Conservation (phyloP, 2,329 filamentous ascomycete genomes). For the Akanthomyces muscarius region DNA sequence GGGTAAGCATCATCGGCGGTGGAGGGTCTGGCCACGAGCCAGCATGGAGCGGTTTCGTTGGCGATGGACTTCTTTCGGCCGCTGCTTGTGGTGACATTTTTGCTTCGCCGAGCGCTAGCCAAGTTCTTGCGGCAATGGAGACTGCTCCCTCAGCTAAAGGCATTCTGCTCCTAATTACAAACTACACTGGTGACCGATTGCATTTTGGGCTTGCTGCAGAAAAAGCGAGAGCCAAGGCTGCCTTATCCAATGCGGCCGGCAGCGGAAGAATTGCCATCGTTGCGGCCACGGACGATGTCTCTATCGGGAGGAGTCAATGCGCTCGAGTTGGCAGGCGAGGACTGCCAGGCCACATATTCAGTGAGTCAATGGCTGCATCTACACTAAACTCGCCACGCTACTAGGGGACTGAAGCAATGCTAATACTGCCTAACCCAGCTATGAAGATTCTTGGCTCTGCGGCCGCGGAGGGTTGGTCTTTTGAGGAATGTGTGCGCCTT, state of each 20-base stretch:
- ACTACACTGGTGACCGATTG: conserved; percentile 61
- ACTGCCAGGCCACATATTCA: conserved; percentile 55
- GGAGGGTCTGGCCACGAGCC: conserved; percentile 58
- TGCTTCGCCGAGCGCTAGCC: conserved; percentile 59
- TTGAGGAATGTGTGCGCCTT: conserved; percentile 48
- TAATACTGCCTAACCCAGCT: conserved; percentile 35
- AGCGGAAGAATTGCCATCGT: conserved; percentile 64
- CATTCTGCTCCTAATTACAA: conserved; percentile 58
- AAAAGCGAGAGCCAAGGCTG: conserved; percentile 51
- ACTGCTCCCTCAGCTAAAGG: conserved; percentile 50
- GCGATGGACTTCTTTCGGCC: conserved; percentile 55
- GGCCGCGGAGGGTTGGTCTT: conserved; percentile 40
- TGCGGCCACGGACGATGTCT: conserved; percentile 24
- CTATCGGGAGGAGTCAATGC: conserved; percentile 40
- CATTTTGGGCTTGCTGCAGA: conserved; percentile 59
- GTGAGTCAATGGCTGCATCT: conserved; percentile 43
- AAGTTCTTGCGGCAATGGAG: conserved; percentile 57
- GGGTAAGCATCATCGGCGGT: conserved; percentile 49
- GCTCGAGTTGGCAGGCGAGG: conserved; percentile 58
- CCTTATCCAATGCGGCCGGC: conserved; percentile 52
- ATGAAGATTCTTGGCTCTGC: conserved; percentile 55
- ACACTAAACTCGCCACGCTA: too few relatives aligned
- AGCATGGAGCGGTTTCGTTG: conserved; percentile 63
- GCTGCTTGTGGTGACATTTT: conserved; percentile 61
- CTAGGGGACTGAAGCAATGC: too few relatives aligned